Base-by-base conservation (phyloP, 2,329 filamentous ascomycete species). In the Fusarium sp. region DNA sequence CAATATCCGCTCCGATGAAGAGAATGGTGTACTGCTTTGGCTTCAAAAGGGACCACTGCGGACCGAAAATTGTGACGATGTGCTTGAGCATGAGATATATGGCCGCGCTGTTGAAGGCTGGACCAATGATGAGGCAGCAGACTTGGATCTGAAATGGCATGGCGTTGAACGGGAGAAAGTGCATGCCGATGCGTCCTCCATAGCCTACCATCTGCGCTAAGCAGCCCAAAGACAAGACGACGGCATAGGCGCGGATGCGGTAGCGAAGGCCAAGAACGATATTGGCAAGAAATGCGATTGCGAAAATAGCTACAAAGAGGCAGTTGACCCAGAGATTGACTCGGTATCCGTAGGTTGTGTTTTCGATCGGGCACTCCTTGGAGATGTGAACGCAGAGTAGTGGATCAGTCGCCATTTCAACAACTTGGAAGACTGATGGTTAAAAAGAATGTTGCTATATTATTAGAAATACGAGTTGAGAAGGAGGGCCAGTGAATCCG, bases 11-110 rank as follows among this genome's bases (percentile, higher is more conserved):
- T 2, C 56, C 51, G 20, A 62, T 62, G 10, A 62, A 62, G 6
- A 62, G 55, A 5, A 62, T 62, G 2, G 58, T 62, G 14, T 62
- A 62, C 15, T 40, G 20, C n/a, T 56, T 62, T 10, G 58, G 58
- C 11, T 62, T 26, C 7, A 62, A 6, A 3, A 62, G 7, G 1
- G 58, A 62, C 56, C 56, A 62, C 3, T 43, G n/a, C 2, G 56
- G 4, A 3, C 56, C 58, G 17, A 62, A 62, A 1, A 61, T 20
- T 10, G 48, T 9, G 9, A 62, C 58, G 3, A 62, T 47, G 10
- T 62, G 26, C 9, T 62, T 62, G 0, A 62, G 36, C 56, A 62
- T 62, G 6, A 62, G 48, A 11, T 62, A 62, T 10, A 62, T n/a
- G 21, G 56, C 58, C 4, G 58, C 58, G 15, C 36, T 62, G 15